phyloP scores from a whole-genome alignment of 1,139 yeast species.

The Waltiozyma sp. region DNA sequence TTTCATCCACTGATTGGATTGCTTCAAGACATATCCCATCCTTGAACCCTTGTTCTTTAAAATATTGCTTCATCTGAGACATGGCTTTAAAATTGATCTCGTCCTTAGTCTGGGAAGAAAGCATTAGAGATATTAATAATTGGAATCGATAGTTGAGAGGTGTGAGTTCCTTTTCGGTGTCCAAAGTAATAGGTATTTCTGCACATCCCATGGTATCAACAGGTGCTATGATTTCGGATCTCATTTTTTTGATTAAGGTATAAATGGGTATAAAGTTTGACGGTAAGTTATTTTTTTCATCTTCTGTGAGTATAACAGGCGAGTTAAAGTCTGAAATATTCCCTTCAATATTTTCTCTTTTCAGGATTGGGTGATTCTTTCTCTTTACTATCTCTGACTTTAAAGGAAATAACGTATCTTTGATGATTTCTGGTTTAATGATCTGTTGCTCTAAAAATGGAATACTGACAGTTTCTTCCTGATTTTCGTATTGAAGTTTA shows the following conservation, averaged over 20 bases:
- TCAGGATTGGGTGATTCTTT: neutral
- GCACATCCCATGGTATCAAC: constrained; percentile 90
- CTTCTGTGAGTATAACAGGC: neutral
- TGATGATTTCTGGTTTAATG: too few species aligned
- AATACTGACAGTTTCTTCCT: too few species aligned
- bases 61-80: constrained; percentile 39
- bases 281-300: constrained; percentile 23
- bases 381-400: neutral
- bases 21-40: constrained; percentile 33
- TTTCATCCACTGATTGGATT: constrained; percentile 40
- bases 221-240: constrained; percentile 56
- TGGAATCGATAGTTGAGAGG: constrained; percentile 56
- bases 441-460: too few species aligned
- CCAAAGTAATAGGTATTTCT: constrained; percentile 45
- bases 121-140: constrained; percentile 67
- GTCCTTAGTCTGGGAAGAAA: constrained; percentile 89
- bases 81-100: constrained; percentile 73
- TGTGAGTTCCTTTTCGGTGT: constrained; percentile 21
- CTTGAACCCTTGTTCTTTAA: constrained; percentile 26
- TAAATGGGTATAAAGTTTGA: constrained; percentile 45
- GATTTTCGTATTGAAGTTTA: too few species aligned
- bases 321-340: neutral
- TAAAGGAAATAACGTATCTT: neutral
- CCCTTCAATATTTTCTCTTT: neutral
- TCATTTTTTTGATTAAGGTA: constrained; percentile 52